Evolutionary conservation across 805 yeast species (phyloP).

Genomic region (Nakazawaea molendinolei): DNA sequence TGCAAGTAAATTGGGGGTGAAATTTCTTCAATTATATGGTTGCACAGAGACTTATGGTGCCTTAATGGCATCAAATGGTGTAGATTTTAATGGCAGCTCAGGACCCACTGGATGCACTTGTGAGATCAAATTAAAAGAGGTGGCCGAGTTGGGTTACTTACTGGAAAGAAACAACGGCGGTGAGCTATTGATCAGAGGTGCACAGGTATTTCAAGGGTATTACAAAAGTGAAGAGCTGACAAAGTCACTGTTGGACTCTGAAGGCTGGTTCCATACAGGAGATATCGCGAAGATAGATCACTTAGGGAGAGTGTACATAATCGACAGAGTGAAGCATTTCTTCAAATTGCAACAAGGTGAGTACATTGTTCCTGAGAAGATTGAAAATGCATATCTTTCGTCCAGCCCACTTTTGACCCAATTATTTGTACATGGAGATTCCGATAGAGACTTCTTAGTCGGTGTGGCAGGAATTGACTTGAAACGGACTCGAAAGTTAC

Average conservation of each 20-base stretch:
- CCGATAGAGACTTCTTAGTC: constrained; percentile 47
- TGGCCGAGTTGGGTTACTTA: constrained; percentile 55
- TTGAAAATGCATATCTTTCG: constrained; percentile 57
- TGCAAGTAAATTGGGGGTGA: constrained; percentile 49
- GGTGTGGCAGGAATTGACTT: constrained; percentile 56
- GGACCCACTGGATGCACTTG: constrained; percentile 51
- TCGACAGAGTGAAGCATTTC: constrained; percentile 75
- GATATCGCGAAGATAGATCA: constrained; percentile 52
- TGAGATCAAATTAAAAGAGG: constrained; percentile 56
- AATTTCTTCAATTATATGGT: constrained; percentile 64
- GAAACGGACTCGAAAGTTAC: neutral
- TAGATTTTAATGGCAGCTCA: constrained; percentile 42
- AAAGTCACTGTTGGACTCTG: constrained; percentile 40
- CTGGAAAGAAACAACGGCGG: constrained; percentile 39
- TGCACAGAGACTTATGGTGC: constrained; percentile 64
- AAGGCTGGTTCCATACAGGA: constrained; percentile 60
- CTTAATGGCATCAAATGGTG: constrained; percentile 32
- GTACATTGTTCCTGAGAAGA: constrained; percentile 70
- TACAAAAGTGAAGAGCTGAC: constrained; percentile 55
- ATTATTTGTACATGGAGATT: constrained; percentile 58
- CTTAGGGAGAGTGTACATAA: constrained; percentile 50
- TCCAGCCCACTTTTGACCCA: constrained; percentile 39
- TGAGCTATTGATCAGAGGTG: constrained; percentile 59
- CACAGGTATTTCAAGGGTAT: constrained; percentile 52
- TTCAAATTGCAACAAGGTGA: constrained; percentile 64